Evolutionary conservation across 371 early-diverging fungal genomes (phyloP).

Genomic region (Mortierella sp.): DNA sequence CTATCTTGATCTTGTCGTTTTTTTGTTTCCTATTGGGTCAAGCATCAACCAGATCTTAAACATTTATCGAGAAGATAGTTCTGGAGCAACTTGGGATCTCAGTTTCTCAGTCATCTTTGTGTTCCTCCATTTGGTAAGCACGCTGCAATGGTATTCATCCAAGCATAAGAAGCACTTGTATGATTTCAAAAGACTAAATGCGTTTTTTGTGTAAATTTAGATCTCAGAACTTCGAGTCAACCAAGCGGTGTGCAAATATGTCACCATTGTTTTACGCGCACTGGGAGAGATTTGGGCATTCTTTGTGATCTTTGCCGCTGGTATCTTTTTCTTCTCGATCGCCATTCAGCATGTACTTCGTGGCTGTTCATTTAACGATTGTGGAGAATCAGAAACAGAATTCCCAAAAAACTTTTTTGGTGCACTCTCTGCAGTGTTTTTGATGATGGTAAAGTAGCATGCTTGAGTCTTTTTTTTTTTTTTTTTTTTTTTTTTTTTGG

Average conservation of each 20-base stretch:
- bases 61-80: too few species aligned
- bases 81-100: too few species aligned
- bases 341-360: constrained; percentile 25
- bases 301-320: constrained; percentile 28
- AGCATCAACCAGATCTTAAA: too few species aligned
- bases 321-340: constrained; percentile 19
- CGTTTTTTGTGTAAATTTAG: constrained; percentile 9
- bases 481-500: too few species aligned
- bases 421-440: constrained; percentile 28
- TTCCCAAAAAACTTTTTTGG: constrained; percentile 10
- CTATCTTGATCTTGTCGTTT: too few species aligned
- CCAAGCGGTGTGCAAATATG: constrained; percentile 19
- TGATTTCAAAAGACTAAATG: neutral
- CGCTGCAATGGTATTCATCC: neutral
- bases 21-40: too few species aligned
- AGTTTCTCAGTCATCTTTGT: constrained; percentile 28
- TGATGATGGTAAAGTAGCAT: constrained; percentile 41
- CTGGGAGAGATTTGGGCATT: constrained; percentile 16
- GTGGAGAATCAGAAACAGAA: neutral
- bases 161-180: neutral
- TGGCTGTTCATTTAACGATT: constrained; percentile 6
- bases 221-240: constrained; percentile 24
- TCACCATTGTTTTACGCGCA: constrained; percentile 17
- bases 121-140: constrained; percentile 26
- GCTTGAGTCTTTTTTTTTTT: too few species aligned